These are phyloP conservation scores for Annulohypoxylon maeteangense DNA, from an alignment of 495 filamentous ascomycete genomes.

Conservation along the genomic window DNA sequence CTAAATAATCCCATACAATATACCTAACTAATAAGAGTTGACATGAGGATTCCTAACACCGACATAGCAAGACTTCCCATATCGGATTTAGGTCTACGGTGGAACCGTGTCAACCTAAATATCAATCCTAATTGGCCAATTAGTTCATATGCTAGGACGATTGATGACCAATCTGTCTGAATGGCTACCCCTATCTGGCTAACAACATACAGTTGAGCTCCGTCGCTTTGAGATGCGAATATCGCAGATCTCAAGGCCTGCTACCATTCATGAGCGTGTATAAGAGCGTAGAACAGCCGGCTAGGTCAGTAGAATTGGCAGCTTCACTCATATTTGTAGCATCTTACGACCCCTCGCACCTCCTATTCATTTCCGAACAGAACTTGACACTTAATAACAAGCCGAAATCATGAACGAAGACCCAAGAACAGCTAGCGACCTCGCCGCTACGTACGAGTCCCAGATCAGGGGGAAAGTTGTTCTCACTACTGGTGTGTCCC, in stretches of 20 bases:
- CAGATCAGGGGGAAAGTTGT: constrained; percentile 41
- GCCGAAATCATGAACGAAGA: neutral
- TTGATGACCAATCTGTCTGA: neutral
- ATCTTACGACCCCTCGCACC: neutral
- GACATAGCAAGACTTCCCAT: neutral
- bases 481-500: constrained; percentile 54
- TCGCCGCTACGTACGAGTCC: constrained; percentile 12
- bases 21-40: neutral
- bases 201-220: neutral
- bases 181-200: neutral
- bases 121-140: neutral
- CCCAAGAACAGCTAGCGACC: constrained; percentile 18
- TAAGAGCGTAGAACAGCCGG: neutral
- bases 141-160: neutral
- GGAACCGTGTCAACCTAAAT: neutral
- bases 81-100: neutral
- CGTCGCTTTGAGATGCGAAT: neutral
- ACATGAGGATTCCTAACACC: neutral
- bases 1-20: neutral
- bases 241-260: neutral
- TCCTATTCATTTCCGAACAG: neutral
- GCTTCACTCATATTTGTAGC: neutral
- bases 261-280: neutral
- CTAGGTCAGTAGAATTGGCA: neutral
- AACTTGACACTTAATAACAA: neutral